Evolutionary conservation across 352 stramenopile genomes (phyloP), one percentile per base, ranked within the genome.

Genomic region (Blastocystis sp.): DNA sequence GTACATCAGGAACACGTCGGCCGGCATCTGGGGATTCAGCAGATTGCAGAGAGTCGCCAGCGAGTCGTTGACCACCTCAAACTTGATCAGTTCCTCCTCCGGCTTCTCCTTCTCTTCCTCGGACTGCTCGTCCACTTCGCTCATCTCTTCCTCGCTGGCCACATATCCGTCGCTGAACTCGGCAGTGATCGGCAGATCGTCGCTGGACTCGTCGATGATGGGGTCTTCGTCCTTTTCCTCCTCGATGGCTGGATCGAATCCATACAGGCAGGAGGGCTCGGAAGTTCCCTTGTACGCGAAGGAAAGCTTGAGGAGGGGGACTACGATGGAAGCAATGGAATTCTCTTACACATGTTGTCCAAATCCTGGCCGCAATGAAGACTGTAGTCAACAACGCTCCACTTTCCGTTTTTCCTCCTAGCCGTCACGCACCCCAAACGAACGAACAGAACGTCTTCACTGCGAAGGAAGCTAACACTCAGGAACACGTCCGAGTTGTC

Each of bases 351-450:
- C 68, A 77, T 77, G 57, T 38, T 77, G 68, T 77, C 68, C 40
- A 19, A 60, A 38, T 77, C 68, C 11, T 77, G 17, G 14, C 68
- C 68, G 9, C 68, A 77, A 38, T 77, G 57, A 21, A 77, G 24
- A 59, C 17, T 57, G 34, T 77, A 77, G 24, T 77, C 68, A 14
- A 77, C 24, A 17, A 57, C 34, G 28, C 42, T 77, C 68, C 68
- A 77, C 68, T 77, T 77, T 38, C 68, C 68, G 57, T 77, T 77
- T 57, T 52, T 63, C 68, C 34, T 77, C 6, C 68, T 77, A 77
- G 10, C 10, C 45, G 10, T 59, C 24, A 77, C 24, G 34, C n/a
- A 34, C 45, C 19, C 21, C 28, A 59, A 61, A 4, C 1, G 7
- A 24, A 77, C 14, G 34, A 34, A 77, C 68, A 77, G 45, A 28